A percentile compares a stretch with the other conserved stretches of the same genome.
These are phyloP conservation scores for Candida methanosorbosa DNA, from an alignment of 805 yeast species.

Conservation along the genomic window DNA sequence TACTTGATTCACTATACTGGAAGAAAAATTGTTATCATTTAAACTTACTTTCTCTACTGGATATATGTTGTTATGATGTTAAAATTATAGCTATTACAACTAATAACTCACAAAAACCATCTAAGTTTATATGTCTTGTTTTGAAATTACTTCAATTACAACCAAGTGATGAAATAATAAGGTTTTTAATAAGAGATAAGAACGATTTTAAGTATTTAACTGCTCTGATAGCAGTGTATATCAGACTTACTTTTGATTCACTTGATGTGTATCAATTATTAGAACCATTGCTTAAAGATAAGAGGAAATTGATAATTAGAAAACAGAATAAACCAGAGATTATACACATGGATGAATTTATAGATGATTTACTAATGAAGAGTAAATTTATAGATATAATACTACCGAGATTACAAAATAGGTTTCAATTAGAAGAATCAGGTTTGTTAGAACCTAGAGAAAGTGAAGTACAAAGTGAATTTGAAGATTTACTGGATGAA, in stretches of 20 bases:
- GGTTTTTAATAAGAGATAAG: slow-evolving; percentile 48
- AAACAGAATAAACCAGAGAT: slow-evolving; percentile 15
- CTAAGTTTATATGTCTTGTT: slow-evolving; percentile 68
- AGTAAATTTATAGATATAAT: slow-evolving; percentile 66
- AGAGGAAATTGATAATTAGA: slow-evolving; percentile 54
- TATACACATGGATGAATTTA: slow-evolving; percentile 63
- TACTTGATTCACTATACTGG: slow-evolving; percentile 50
- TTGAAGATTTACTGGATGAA: slow-evolving; percentile 19
- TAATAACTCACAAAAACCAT: slow-evolving; percentile 44
- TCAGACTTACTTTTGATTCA: slow-evolving; percentile 37
- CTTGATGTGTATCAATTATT: slow-evolving; percentile 39
- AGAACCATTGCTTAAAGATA: slow-evolving; percentile 54
- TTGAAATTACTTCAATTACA: slow-evolving; percentile 70
- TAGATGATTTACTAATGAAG: slow-evolving; percentile 48
- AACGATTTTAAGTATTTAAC: slow-evolving; percentile 70
- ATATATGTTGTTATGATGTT: slow-evolving; percentile 31
- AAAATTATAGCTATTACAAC: slow-evolving; percentile 39
- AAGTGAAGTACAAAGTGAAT: slow-evolving; percentile 26
- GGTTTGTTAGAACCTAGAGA: slow-evolving; percentile 31
- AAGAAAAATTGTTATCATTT: slow-evolving; percentile 44
- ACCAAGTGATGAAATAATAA: slow-evolving; percentile 52
- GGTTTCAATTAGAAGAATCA: slow-evolving; percentile 33
- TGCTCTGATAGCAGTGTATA: slow-evolving; percentile 60
- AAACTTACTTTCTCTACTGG: slow-evolving; percentile 34
- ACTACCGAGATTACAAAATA: slow-evolving; percentile 49